Base-by-base conservation (phyloP, 139 green algal genomes). In the Zygnema circumcarinatum region DNA sequence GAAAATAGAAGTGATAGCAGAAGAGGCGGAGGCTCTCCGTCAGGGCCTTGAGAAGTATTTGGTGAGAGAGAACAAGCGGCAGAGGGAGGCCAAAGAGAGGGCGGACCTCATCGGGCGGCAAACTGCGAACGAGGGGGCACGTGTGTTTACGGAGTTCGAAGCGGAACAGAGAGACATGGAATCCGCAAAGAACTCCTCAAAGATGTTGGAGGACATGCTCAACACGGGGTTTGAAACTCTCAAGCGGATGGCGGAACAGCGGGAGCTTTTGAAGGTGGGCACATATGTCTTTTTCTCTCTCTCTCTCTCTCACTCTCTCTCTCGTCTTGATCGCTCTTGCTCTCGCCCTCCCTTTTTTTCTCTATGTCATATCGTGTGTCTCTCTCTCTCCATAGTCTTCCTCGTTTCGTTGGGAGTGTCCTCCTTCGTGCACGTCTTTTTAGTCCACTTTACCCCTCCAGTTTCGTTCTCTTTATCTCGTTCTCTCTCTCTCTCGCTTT, bases 1-100 rank as follows among this genome's bases (percentile, higher is more conserved):
- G 56, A 82, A 82, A 67, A 73, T 87, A 32, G 81, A 87, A 73
- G 36, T 67, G 3, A 54, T 87, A 3, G 54, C 62, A 41, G 81
- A 87, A 73, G 81, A 87, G 56, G 56, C 81, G 29, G 81, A 87
- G 32, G 81, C 56, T 41, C 56, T 87, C n/a, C 81, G 81, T 41
- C 54, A 32, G 81, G 81, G 38, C 67, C 32, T 87, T n/a, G 81
- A 87, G 41, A 82, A 82, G 56, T 87, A 82, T 73, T 21, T 53
- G 2, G 20, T 11, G 3, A 39, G 69, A 32, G 81, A 87, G 56
- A n/a, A 40, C 56, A 29, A 42, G 20, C 81, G 81, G 35, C 81
- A 82, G 31, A 29, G 62, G 21, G 81, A 87, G 33, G 81, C 81
- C 29, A 36, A 42, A 32, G 81, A 87, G 35, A 40, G 81, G 1